phyloP scores from a whole-genome alignment of 805 yeast species.

The Starmerella bombi region DNA sequence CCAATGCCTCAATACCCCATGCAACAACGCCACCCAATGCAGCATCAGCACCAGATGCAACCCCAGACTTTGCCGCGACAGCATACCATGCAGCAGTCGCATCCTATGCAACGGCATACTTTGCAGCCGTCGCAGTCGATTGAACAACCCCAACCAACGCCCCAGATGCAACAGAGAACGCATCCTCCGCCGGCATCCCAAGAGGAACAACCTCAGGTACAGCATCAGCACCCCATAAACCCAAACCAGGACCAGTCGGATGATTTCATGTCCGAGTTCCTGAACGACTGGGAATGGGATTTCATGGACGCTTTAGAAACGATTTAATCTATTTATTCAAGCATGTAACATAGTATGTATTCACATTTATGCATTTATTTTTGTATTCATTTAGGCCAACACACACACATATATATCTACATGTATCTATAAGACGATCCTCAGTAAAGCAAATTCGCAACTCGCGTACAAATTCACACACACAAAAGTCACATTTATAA shows the following conservation, averaged over 20 bases:
- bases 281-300: constrained; percentile 18
- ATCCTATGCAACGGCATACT: not conserved
- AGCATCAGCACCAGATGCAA: constrained; percentile 2
- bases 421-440: too few relatives aligned
- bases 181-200: not conserved
- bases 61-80: not conserved
- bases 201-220: not conserved
- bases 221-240: too few relatives aligned
- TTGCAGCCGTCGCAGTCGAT: not conserved
- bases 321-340: not conserved
- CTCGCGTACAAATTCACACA: too few relatives aligned
- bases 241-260: constrained; percentile 2
- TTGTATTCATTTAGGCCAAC: too few relatives aligned
- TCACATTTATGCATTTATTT: too few relatives aligned
- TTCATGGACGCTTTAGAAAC: constrained; percentile 15
- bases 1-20: not conserved
- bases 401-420: too few relatives aligned
- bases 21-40: not conserved
- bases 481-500: too few relatives aligned
- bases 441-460: too few relatives aligned
- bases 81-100: not conserved
- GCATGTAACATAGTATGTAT: too few relatives aligned
- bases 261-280: constrained; percentile 12
- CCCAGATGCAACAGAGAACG: not conserved
- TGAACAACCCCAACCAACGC: not conserved